These are phyloP conservation scores for Phylloporus arenicola DNA, from an alignment of 768 basidiomycete genomes.

Conservation along the genomic window DNA sequence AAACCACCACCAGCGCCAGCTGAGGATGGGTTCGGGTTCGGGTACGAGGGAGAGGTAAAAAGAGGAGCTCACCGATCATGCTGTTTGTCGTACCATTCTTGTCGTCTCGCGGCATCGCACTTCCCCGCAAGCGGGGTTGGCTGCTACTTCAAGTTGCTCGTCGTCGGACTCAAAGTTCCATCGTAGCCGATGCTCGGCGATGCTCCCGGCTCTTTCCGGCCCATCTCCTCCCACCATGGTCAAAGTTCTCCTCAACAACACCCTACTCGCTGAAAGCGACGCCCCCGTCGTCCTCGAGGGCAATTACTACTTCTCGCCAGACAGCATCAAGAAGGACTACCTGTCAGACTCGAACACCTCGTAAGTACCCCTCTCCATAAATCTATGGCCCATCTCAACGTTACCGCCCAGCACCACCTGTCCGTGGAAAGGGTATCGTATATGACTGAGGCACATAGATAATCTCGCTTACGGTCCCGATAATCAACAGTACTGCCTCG, in stretches of 20 bases:
- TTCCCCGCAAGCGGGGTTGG: conserved; percentile 53
- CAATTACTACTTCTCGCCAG: conserved; percentile 71
- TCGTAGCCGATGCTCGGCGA: conserved; percentile 5
- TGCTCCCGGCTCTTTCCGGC: conserved; percentile 18
- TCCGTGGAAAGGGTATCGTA: conserved; percentile 64
- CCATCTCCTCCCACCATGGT: conserved; percentile 25
- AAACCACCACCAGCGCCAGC: conserved; percentile 96
- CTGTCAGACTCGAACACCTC: conserved; percentile 50
- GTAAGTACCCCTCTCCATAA: conserved; percentile 30
- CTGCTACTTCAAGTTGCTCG: conserved; percentile 3
- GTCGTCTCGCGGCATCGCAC: conserved; percentile 58
- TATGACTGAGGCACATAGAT: neutral
- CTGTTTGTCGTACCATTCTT: conserved; percentile 69
- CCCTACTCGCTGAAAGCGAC: conserved; percentile 53
- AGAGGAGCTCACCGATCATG: conserved; percentile 62
- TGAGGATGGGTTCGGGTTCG: conserved; percentile 22
- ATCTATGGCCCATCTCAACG: neutral
- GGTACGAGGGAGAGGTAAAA: conserved; percentile 1
- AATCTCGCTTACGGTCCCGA: neutral
- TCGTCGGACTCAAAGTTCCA: neutral
- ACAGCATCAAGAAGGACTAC: conserved; percentile 39
- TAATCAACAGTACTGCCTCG: conserved; percentile 45
- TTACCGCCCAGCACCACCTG: conserved; percentile 43
- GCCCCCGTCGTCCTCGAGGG: conserved; percentile 55
- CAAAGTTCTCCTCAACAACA: conserved; percentile 48